phyloP scores from a whole-genome alignment of 805 yeast genomes.

The Wickerhamomyces xylosicus region DNA sequence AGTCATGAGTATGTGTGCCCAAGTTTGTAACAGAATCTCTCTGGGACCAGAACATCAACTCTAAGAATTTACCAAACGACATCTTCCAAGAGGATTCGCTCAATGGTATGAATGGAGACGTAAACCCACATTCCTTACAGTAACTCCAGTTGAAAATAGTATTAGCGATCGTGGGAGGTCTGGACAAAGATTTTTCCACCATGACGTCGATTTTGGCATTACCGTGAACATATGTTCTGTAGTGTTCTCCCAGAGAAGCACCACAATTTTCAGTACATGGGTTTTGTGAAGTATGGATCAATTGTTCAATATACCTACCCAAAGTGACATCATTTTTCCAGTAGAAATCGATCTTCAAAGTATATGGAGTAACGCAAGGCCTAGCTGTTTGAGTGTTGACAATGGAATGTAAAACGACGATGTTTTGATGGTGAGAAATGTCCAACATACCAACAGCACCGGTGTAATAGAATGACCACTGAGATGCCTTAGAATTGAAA shows the following conservation, averaged over 20 bases:
- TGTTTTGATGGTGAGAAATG: constrained; percentile 67
- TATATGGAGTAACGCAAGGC: constrained; percentile 87
- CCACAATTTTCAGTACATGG: constrained; percentile 81
- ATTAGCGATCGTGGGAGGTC: constrained; percentile 50
- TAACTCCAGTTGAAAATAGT: constrained; percentile 85
- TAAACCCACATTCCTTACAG: constrained; percentile 68
- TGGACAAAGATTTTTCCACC: constrained; percentile 49
- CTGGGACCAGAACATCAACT: constrained; percentile 69
- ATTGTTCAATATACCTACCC: constrained; percentile 80
- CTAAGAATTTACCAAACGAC: constrained; percentile 90
- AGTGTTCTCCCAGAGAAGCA: constrained; percentile 59
- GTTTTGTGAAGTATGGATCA: constrained; percentile 54
- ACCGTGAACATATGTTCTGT: constrained; percentile 83
- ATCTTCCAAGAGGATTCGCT: constrained; percentile 81
- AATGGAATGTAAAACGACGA: constrained; percentile 70
- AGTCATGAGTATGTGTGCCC: constrained; percentile 71
- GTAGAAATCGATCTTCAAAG: constrained; percentile 77
- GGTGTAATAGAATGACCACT: constrained; percentile 56
- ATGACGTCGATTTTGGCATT: constrained; percentile 70
- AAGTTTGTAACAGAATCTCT: constrained; percentile 42
- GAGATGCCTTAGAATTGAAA: constrained; percentile 30
- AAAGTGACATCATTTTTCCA: constrained; percentile 85
- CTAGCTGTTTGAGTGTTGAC: constrained; percentile 78
- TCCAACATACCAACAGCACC: constrained; percentile 50
- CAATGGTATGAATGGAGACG: constrained; percentile 73